These are phyloP conservation scores for Phallus indusiatus DNA, from an alignment of 768 basidiomycete species.

Conservation along the genomic window DNA sequence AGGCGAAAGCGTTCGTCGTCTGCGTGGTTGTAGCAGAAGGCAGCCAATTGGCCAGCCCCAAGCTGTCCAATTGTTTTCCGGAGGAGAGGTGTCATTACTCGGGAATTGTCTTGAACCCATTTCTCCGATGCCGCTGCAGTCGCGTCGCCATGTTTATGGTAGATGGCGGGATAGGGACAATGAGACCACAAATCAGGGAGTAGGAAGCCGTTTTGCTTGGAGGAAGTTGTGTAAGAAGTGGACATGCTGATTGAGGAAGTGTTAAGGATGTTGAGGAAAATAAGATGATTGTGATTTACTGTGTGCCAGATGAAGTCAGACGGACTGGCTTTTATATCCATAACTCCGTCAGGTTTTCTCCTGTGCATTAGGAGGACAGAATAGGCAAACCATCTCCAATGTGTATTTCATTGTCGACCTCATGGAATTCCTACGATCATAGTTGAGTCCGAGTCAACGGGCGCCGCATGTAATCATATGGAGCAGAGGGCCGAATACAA, in stretches of 20 bases:
- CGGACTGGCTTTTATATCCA: not conserved
- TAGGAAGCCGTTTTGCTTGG: conserved; percentile 29
- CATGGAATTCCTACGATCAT: not conserved
- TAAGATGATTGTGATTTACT: not conserved
- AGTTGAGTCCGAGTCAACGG: not conserved
- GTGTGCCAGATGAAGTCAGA: not conserved
- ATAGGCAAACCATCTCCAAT: not conserved
- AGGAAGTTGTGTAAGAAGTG: not conserved
- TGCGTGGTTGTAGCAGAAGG: conserved; percentile 51
- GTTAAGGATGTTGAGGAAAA: not conserved
- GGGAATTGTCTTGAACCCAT: conserved; percentile 34
- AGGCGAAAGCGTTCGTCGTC: conserved; percentile 51
- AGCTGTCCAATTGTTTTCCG: conserved; percentile 36
- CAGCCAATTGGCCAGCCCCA: conserved; percentile 58
- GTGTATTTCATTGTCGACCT: not conserved
- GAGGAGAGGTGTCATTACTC: conserved; percentile 27
- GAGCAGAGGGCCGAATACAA: not conserved
- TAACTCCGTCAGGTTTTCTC: not conserved
- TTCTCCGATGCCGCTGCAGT: conserved; percentile 37
- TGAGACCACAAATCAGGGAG: conserved; percentile 48
- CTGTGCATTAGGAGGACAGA: not conserved
- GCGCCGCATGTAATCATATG: not conserved
- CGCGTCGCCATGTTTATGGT: conserved; percentile 36
- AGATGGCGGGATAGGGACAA: conserved; percentile 36
- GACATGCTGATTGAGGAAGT: not conserved